A percentile compares a stretch with the other conserved stretches of the same genome.
Conservation (phyloP, 2,329 filamentous ascomycete genomes). For the Elsinoe perseae region DNA sequence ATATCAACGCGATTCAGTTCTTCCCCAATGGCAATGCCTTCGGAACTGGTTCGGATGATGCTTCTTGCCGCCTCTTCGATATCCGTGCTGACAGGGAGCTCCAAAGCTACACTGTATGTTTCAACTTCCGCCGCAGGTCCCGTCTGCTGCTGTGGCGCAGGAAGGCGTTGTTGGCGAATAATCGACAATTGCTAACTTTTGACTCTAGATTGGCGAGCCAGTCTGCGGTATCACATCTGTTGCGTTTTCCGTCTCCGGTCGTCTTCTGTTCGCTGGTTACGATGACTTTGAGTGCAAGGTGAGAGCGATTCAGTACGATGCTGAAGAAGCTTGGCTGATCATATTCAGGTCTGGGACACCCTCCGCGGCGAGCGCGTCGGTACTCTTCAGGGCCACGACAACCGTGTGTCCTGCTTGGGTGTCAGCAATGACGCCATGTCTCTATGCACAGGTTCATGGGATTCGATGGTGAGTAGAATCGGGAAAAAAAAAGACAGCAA, state of each 20-base stretch:
- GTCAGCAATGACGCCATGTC: slow-evolving; percentile 99
- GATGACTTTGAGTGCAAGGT: slow-evolving; percentile 99
- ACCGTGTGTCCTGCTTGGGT: slow-evolving; percentile 95
- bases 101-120: slow-evolving; percentile 57
- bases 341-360: slow-evolving; percentile 83
- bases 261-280: slow-evolving; percentile 92
- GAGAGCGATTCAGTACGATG: slow-evolving; percentile 28
- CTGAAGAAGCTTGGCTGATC: slow-evolving; percentile 22
- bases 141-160: slow-evolving; percentile 18
- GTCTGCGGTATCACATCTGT: slow-evolving; percentile 97
- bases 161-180: neutral
- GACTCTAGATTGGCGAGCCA: slow-evolving; percentile 78
- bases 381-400: slow-evolving; percentile 93
- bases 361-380: slow-evolving; percentile 95
- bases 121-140: neutral
- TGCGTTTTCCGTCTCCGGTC: slow-evolving; percentile 91
- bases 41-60: slow-evolving; percentile 94
- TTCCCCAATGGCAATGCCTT: slow-evolving; percentile 99
- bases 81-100: slow-evolving; percentile 85
- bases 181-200: slow-evolving; percentile 20
- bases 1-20: slow-evolving; percentile 99
- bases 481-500: neutral
- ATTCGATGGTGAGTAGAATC: slow-evolving; percentile 73
- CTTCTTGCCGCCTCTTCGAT: slow-evolving; percentile 93
- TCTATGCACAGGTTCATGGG: slow-evolving; percentile 98